Conservation (phyloP, 306 rosid species). For the Astragalus glycyphyllos region DNA sequence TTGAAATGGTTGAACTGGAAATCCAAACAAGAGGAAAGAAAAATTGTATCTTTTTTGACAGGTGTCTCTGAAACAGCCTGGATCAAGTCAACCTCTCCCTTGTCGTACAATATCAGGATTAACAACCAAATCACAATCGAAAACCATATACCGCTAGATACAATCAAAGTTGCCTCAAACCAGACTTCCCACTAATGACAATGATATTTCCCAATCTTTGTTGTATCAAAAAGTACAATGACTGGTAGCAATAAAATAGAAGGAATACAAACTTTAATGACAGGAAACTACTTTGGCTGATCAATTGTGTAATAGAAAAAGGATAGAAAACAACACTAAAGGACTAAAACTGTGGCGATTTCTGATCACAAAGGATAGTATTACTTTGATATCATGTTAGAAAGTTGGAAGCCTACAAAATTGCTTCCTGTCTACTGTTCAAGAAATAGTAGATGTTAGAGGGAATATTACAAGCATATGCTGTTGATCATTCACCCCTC, state of each 20-base stretch:
- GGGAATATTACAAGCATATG: constrained; percentile 19
- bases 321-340: neutral
- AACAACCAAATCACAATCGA: neutral
- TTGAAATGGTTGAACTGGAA: constrained; percentile 74
- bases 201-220: neutral
- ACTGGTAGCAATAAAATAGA: neutral
- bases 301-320: neutral
- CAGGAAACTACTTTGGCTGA: neutral
- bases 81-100: neutral
- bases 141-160: neutral
- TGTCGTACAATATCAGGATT: neutral
- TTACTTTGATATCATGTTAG: neutral
- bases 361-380: neutral
- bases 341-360: neutral
- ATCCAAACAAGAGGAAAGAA: constrained; percentile 46
- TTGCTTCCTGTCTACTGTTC: neutral
- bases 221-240: constrained; percentile 1
- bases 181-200: neutral
- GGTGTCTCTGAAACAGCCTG: constrained; percentile 49
- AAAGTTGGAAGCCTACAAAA: constrained; percentile 3
- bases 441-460: neutral
- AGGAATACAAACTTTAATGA: constrained; percentile 15
- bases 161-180: neutral
- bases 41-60: constrained; percentile 45
- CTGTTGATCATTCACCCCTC: constrained; percentile 7